Base-by-base conservation (phyloP, 106 monocot genomes). In the Phalaenopsis equestris region DNA sequence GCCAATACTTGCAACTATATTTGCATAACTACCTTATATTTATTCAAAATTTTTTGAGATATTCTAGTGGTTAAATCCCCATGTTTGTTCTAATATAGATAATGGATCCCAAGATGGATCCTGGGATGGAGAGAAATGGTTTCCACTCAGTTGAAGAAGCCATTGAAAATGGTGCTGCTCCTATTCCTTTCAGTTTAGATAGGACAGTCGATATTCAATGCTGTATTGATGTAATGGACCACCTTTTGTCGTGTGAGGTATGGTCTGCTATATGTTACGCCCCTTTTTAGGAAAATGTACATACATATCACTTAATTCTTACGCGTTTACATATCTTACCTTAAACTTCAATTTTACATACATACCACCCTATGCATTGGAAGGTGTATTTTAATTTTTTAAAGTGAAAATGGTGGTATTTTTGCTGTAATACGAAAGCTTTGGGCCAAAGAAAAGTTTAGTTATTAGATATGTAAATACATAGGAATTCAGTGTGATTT, bases 81-180 rank as follows among this genome's bases (percentile, higher is more conserved):
- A 16, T 72, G 0, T 74, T 19, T 73, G 41, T 67, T 80, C 18
- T 81, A 49, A 75, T 83, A 38, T 76, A 99, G 99, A 95, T 99
- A 81, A 99, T 99, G 99, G 99, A 99, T 87, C 99, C 99, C 57
- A 99, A 95, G 58, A 99, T 99, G 99, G 99, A 99, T 85, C 87
- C 93, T 73, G 99, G 99, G 72, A 95, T 95, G 81, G 90, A 93
- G 75, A 75, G 46, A 24, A 90, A 81, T 89, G 90, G 90, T 23
- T 95, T 88, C 78, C 82, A 77, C 75, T 95, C 99, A 47, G 41
- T 99, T 81, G 95, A 99, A 57, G 99, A 99, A 88, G 99, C 99
- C 74, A 93, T 99, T 79, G 94, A 93, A 82, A 81, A 83, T 84
- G 93, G 91, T 84, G 87, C 83, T 84, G 99, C 99, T 79, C 99